Base-by-base conservation (phyloP, 176 grass and related monocot genomes). In the Bothriochloa decipiens region DNA sequence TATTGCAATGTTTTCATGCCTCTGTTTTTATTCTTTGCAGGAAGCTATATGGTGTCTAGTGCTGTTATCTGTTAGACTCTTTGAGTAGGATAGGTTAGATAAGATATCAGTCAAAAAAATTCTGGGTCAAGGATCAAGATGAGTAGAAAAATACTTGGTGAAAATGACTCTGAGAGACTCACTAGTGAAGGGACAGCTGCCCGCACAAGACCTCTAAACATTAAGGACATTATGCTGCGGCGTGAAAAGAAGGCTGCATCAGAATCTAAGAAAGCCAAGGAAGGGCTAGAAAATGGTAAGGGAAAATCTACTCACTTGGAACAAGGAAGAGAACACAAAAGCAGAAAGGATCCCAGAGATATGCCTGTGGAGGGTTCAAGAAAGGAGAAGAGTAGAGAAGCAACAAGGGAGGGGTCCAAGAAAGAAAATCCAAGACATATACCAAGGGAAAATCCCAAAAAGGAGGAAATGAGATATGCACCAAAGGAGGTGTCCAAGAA, bases 141-240 rank as follows among this genome's bases (percentile, higher is more conserved):
- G 97, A 89, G 81, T 70, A 92, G 71, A 63, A 96, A 78, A 81
- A 80, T 70, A 39, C 64, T 82, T 47, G 78, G 65, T 61, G 65
- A 87, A 68, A 69, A 50, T 41, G 84, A 82, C 26, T 77, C 70
- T 45, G 71, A 73, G 73, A 82, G 41, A 79, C 61, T 41, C 68
- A 47, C 61, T 36, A 74, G 85, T 37, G 88, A 83, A 45, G 93
- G 92, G 37, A 94, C 93, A 18, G 77, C 97, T 76, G 97, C 97
- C 8, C 89, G 97, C 43, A 99, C 97, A 62, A 85, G 97, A 57
- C 93, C 97, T 92, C 16, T 94, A 61, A 94, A 91, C 88, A 91
- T 92, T 77, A 84, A 99, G 36, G 93, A 99, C 65, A 96, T 99
- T 32, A 86, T 99, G 88, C 77, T 87, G 70, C 85, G 27, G 41